Evolutionary conservation across 1,284 basidiomycete species (phyloP).

Genomic region (Apiotrichum mycotoxinovorans): DNA sequence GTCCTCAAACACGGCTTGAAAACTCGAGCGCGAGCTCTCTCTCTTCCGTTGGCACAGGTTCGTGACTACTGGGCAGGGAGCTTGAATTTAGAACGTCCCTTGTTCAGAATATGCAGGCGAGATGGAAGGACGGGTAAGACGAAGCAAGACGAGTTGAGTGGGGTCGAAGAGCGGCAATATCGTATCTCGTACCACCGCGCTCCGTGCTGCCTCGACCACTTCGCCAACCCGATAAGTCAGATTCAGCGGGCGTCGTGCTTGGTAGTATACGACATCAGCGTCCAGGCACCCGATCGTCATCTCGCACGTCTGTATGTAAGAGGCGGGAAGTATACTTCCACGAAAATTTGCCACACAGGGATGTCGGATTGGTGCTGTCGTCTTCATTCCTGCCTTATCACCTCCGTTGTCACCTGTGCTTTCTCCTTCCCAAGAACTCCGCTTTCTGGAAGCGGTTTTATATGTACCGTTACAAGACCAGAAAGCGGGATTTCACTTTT

Average conservation of each 20-base stretch:
- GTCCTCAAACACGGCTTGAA: conserved; percentile 71
- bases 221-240: conserved; percentile 81
- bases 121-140: conserved; percentile 92
- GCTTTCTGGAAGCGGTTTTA: too few relatives aligned
- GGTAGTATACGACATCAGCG: conserved; percentile 53
- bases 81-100: too few relatives aligned
- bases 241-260: conserved; percentile 94
- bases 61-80: too few relatives aligned
- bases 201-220: conserved; percentile 71
- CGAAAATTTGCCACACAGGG: conserved; percentile 71
- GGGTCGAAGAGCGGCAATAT: conserved; percentile 98
- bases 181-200: conserved; percentile 87
- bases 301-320: conserved; percentile 72
- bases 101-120: too few relatives aligned
- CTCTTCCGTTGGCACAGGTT: too few relatives aligned
- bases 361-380: conserved; percentile 26
- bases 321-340: conserved; percentile 78
- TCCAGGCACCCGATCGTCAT: conserved; percentile 58
- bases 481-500: too few relatives aligned
- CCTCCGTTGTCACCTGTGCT: too few relatives aligned
- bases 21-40: too few relatives aligned
- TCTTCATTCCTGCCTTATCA: background rate
- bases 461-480: too few relatives aligned
- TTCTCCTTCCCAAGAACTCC: too few relatives aligned
- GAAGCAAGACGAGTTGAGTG: conserved; percentile 80